Conservation (phyloP, 139 green algal species). For the Picochlorum sp. region DNA sequence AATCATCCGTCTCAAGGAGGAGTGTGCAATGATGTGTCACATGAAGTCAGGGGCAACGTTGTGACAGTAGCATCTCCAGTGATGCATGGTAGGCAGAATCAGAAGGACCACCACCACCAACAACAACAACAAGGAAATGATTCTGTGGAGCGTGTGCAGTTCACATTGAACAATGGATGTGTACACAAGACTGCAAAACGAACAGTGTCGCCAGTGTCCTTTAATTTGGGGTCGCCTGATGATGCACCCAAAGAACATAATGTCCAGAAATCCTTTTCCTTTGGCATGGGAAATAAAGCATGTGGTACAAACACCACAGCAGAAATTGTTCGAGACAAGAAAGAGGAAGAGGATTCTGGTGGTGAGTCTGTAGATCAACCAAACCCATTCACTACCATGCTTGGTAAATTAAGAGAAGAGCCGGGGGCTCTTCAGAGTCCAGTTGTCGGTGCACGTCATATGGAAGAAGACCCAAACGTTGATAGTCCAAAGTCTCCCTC, state of each 20-base stretch:
- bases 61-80: background rate
- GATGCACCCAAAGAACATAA: too few species aligned
- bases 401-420: slow-evolving; percentile 17
- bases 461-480: background rate
- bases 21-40: background rate
- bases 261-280: slow-evolving; percentile 1
- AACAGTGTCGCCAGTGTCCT: too few species aligned
- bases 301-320: background rate
- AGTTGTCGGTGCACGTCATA: too few species aligned
- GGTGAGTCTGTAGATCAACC: slow-evolving; percentile 24
- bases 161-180: too few species aligned
- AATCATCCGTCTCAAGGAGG: background rate
- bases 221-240: too few species aligned
- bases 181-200: too few species aligned
- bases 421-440: background rate
- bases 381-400: slow-evolving; percentile 21
- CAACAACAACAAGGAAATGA: too few species aligned
- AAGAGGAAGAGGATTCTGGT: background rate
- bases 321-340: background rate
- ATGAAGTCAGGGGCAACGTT: background rate
- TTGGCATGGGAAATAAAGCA: background rate
- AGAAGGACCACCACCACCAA: too few species aligned
- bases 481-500: slow-evolving; percentile 27
- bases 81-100: background rate
- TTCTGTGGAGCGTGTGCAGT: too few species aligned